Percentiles rank a stretch among this genome's conserved stretches.
Conservation (phyloP, 768 basidiomycete species). For the Stropharia rugosoannulata region DNA sequence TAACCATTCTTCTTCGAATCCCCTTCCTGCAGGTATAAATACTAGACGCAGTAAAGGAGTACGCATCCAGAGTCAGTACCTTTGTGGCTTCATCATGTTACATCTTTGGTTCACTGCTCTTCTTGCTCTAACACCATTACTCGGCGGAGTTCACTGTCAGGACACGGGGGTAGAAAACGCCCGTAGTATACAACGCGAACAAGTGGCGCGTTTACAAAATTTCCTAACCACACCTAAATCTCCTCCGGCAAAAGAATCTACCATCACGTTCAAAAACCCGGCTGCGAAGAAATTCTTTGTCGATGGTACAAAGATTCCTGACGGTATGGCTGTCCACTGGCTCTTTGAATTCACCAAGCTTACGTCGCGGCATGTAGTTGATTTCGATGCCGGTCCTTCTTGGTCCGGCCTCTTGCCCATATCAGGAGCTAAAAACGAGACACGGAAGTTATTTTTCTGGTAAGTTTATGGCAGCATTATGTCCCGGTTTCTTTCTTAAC, state of each 20-base stretch:
- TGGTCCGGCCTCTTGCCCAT: constrained; percentile 72
- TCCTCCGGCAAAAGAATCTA: constrained; percentile 21
- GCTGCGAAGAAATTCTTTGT: constrained; percentile 50
- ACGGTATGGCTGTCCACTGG: constrained; percentile 25
- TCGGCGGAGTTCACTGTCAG: constrained; percentile 16
- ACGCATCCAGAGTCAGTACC: too few species aligned
- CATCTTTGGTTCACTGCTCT: constrained; percentile 14
- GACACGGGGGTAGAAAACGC: constrained; percentile 40
- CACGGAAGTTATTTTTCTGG: constrained; percentile 57
- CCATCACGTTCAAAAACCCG: constrained; percentile 63
- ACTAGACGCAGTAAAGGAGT: too few species aligned
- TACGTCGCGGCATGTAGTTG: constrained; percentile 35
- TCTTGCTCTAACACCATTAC: constrained; percentile 14
- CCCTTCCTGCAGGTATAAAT: too few species aligned
- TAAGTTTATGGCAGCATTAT: constrained; percentile 2
- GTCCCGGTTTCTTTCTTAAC: not conserved
- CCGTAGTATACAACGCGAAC: constrained; percentile 46
- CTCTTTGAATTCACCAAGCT: constrained; percentile 8
- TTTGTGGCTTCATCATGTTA: constrained; percentile 11
- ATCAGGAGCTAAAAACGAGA: constrained; percentile 53
- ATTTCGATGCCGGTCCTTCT: constrained; percentile 68
- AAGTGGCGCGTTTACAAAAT: constrained; percentile 36
- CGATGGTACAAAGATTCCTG: constrained; percentile 45
- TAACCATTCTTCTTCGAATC: too few species aligned
- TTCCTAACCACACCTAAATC: constrained; percentile 35